Base-by-base conservation (phyloP, 2,329 filamentous ascomycete species). In the Verticillium dahliae region DNA sequence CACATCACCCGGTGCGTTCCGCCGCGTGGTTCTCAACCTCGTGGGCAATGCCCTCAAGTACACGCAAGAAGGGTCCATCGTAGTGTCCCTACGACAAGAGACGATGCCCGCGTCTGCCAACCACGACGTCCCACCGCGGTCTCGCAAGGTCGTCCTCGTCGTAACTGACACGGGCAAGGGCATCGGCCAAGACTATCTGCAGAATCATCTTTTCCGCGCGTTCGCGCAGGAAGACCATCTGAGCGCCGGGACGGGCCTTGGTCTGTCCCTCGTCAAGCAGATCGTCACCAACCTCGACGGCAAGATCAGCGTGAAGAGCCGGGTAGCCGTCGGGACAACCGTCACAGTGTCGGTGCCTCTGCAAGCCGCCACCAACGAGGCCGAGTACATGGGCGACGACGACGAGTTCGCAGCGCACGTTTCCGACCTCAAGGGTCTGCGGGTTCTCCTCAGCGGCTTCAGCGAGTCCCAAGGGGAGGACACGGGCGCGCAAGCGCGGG, bases 161-260 rank as follows among this genome's bases (percentile, higher is more conserved):
- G 80, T 89, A 13, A 77, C 79, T 0, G 87, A 90, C 66, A 85
- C 85, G 1, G 86, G 87, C 1, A 80, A 80, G 60, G 87, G 87
- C 5, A 89, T 89, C 61, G 81, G 79, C 0, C 76, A 81, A 31
- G 81, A 87, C 13, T 89, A 85, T 65, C 72, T 88, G 35, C 76
- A 80, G 41, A 81, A 81, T 13, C 79, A 80, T 57, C 71, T 88
- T 0, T 89, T 86, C 68, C 83, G 80, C 0, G 83, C 85, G 0
- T 88, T 88, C 62, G 72, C 78, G 0, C 86, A 89, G 66, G 86
- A 89, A 66, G 80, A 87, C 57, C 73, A 76, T 0, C 71, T 89
- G 13, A 77, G 80, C 0, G 79, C 80, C 1, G 86, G 86, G 0
- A 82, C 83, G 2, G 86, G 86, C 0, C 75, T 89, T 0, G 87